Conservation (phyloP, 192 early-diverging fungal species). For the Phlyctochytrium planicorne region DNA sequence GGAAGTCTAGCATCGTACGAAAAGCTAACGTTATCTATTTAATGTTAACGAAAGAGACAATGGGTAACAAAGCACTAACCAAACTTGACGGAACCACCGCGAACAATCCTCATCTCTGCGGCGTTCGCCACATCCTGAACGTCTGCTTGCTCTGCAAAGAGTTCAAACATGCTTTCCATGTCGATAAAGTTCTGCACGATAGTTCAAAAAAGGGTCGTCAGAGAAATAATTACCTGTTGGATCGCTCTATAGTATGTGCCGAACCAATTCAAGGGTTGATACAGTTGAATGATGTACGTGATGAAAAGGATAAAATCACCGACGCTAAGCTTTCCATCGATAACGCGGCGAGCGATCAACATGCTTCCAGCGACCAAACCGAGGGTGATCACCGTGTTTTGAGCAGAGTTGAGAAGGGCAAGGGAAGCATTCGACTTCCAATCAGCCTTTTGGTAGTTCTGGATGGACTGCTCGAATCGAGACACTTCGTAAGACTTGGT, state of each 20-base stretch:
- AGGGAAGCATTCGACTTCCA: constrained; percentile 67
- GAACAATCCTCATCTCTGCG: constrained; percentile 48
- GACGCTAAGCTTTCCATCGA: constrained; percentile 66
- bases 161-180: constrained; percentile 96
- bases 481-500: too few relatives aligned
- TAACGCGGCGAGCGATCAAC: constrained; percentile 80
- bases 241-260: too few relatives aligned
- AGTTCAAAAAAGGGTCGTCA: not conserved
- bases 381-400: constrained; percentile 83
- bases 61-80: constrained; percentile 32
- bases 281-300: constrained; percentile 83
- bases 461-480: constrained; percentile 71
- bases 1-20: constrained; percentile 68
- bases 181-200: constrained; percentile 57
- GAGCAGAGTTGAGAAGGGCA: constrained; percentile 82
- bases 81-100: constrained; percentile 65
- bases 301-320: constrained; percentile 74
- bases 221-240: too few relatives aligned
- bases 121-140: constrained; percentile 70
- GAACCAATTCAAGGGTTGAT: constrained; percentile 82
- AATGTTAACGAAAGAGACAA: too few relatives aligned
- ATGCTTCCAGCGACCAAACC: constrained; percentile 82
- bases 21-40: constrained; percentile 73
- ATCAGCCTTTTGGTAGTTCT: constrained; percentile 79
- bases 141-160: constrained; percentile 61